These are phyloP conservation scores for Bidens hawaiensis DNA, from an alignment of 140 eudicot species.

Conservation along the genomic window DNA sequence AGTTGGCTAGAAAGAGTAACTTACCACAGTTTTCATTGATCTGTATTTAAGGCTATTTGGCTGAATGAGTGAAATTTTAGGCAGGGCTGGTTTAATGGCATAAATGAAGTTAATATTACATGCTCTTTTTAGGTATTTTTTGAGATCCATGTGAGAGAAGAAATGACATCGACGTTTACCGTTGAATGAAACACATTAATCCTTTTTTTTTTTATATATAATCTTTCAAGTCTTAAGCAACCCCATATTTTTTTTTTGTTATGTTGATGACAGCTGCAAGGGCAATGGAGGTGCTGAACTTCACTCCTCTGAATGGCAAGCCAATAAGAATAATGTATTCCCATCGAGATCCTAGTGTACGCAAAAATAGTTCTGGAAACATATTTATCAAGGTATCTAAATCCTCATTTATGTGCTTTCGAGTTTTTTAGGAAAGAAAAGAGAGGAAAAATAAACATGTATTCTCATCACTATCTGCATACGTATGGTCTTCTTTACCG, in stretches of 20 bases:
- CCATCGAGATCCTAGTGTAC: conserved; percentile 53
- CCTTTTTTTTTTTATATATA: not conserved
- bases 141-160: not conserved
- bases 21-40: too few species aligned
- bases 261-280: conserved; percentile 47
- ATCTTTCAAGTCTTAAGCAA: not conserved
- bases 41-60: too few species aligned
- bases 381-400: conserved; percentile 51
- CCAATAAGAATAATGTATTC: conserved; percentile 61
- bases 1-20: too few species aligned
- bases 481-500: not conserved
- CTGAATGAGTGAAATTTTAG: too few species aligned
- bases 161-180: not conserved
- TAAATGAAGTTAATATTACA: not conserved
- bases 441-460: not conserved
- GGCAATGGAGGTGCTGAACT: conserved; percentile 61
- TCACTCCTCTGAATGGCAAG: conserved; percentile 52
- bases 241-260: not conserved
- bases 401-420: not conserved
- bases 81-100: not conserved
- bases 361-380: conserved; percentile 57
- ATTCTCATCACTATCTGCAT: not conserved
- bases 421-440: not conserved
- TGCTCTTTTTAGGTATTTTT: too few species aligned
- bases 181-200: not conserved